A percentile compares a stretch with the other conserved stretches of the same genome.
phyloP scores from a whole-genome alignment of 1,284 basidiomycete species.

The Puccinia polysora region DNA sequence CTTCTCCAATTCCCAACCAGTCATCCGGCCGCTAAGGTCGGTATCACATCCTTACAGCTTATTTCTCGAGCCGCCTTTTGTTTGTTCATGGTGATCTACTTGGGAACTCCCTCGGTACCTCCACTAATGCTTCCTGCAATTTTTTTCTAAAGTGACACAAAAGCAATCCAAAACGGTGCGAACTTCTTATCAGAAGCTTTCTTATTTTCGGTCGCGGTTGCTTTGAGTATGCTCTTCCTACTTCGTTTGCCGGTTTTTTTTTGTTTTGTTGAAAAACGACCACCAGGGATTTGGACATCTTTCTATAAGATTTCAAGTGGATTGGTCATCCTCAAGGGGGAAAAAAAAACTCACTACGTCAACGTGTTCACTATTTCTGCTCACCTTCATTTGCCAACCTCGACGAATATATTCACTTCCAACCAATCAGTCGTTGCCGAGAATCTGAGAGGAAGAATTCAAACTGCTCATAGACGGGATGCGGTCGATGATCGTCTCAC shows the following conservation, averaged over 20 bases:
- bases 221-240: conserved; percentile 23
- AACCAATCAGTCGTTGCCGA: conserved; percentile 22
- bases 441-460: conserved; percentile 20
- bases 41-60: background rate
- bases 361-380: background rate
- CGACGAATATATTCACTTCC: background rate
- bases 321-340: background rate
- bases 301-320: background rate
- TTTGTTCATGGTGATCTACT: background rate
- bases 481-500: conserved; percentile 15
- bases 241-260: background rate
- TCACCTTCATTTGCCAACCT: background rate
- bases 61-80: background rate
- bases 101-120: background rate
- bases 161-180: conserved; percentile 39
- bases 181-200: conserved; percentile 41
- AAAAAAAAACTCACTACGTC: background rate
- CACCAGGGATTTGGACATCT: background rate
- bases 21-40: conserved; percentile 27
- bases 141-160: conserved; percentile 12
- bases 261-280: background rate
- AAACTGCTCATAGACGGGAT: conserved; percentile 27
- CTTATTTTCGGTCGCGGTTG: conserved; percentile 25
- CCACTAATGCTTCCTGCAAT: background rate
- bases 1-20: conserved; percentile 7